These are phyloP conservation scores for Chaetomiaceae sp. DNA, from an alignment of 2,329 filamentous ascomycete species.

Conservation along the genomic window DNA sequence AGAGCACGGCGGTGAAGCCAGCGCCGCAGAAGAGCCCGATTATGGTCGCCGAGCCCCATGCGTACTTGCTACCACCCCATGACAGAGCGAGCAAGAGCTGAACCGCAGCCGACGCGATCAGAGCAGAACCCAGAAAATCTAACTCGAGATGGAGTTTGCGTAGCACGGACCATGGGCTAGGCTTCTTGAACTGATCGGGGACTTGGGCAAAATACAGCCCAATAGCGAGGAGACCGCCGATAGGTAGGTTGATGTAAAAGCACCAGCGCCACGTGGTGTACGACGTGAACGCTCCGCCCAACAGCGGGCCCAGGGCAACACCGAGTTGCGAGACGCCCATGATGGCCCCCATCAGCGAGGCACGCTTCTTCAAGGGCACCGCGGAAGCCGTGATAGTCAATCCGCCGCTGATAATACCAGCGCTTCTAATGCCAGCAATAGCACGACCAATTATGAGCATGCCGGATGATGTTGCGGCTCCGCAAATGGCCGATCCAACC, in stretches of 20 bases:
- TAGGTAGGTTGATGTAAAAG: conserved; percentile 46
- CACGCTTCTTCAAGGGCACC: conserved; percentile 38
- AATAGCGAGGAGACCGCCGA: conserved; percentile 36
- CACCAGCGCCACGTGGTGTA: conserved; percentile 44
- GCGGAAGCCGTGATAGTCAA: conserved; percentile 46
- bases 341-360: conserved; percentile 24
- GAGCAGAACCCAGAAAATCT: conserved; percentile 40
- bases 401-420: conserved; percentile 49
- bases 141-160: conserved; percentile 33
- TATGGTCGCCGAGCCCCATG: conserved; percentile 37
- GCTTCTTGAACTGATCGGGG: conserved; percentile 36
- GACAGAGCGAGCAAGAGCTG: conserved; percentile 44
- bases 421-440: conserved; percentile 49
- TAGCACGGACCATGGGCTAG: conserved; percentile 26
- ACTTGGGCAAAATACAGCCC: conserved; percentile 33
- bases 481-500: conserved; percentile 53
- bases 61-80: conserved; percentile 38
- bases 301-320: conserved; percentile 43
- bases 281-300: conserved; percentile 41
- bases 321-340: conserved; percentile 39
- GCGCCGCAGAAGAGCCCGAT: conserved; percentile 41
- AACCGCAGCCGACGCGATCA: conserved; percentile 41
- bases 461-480: conserved; percentile 40
- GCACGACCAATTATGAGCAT: conserved; percentile 54
- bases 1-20: conserved; percentile 32